phyloP scores from a whole-genome alignment of 192 early-diverging fungal species.

The Coemansia guatemalensis region DNA sequence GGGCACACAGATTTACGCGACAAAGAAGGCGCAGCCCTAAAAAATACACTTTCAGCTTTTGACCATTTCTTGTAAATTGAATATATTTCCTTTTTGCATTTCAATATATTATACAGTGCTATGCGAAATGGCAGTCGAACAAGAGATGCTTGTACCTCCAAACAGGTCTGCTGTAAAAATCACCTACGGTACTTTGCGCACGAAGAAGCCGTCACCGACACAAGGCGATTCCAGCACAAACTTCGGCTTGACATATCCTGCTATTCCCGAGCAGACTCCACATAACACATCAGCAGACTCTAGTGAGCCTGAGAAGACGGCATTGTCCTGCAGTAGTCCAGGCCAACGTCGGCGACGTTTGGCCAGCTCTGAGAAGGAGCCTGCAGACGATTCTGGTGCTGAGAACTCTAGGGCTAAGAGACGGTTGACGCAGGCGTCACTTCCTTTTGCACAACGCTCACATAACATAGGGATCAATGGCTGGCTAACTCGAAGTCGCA shows the following conservation, averaged over 20 bases:
- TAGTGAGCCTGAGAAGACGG: background rate
- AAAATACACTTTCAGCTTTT: too few relatives aligned
- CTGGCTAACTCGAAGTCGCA: background rate
- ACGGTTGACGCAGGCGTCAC: conserved; percentile 28
- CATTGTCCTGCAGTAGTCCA: background rate
- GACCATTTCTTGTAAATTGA: too few relatives aligned
- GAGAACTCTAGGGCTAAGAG: conserved; percentile 12
- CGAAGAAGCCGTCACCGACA: background rate
- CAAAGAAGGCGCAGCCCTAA: too few relatives aligned
- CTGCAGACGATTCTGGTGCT: conserved; percentile 2
- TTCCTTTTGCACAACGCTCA: conserved; percentile 8
- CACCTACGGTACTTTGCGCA: conserved; percentile 13
- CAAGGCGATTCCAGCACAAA: background rate
- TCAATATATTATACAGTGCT: background rate
- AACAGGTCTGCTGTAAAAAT: conserved; percentile 4
- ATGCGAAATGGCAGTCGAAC: background rate
- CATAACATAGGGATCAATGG: background rate
- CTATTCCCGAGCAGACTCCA: background rate
- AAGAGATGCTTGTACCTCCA: background rate
- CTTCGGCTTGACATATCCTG: background rate
- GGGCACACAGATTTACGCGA: too few relatives aligned
- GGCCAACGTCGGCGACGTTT: background rate
- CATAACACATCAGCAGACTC: conserved; percentile 1
- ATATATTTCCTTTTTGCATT: background rate
- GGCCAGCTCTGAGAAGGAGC: background rate